Percentiles rank a stretch among this genome's conserved stretches.
Conservation (phyloP, 1,284 basidiomycete genomes). For the Chondrostereum purpureum region DNA sequence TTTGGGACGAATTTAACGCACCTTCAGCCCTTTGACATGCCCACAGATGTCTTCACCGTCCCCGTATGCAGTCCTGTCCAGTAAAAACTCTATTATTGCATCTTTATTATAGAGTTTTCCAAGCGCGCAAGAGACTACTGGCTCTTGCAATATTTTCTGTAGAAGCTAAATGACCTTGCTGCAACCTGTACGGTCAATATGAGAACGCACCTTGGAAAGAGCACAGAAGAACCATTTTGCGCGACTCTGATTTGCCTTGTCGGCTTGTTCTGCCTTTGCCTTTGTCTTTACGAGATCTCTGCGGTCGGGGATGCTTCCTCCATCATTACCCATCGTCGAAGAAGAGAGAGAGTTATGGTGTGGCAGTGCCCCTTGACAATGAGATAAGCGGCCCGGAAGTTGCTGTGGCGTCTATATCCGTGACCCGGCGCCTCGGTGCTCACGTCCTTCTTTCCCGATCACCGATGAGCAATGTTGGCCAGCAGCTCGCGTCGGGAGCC, state of each 20-base stretch:
- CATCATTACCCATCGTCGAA: constrained; percentile 72
- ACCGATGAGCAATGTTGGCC: constrained; percentile 60
- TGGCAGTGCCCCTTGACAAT: no score
- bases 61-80: constrained; percentile 73
- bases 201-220: constrained; percentile 71
- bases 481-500: constrained; percentile 56
- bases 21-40: constrained; percentile 84
- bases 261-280: constrained; percentile 76
- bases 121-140: constrained; percentile 82
- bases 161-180: background rate
- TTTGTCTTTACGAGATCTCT: constrained; percentile 72
- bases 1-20: constrained; percentile 35
- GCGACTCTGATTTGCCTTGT: constrained; percentile 79
- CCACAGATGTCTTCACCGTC: constrained; percentile 83
- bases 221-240: constrained; percentile 92
- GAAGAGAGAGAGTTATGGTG: constrained; percentile 1
- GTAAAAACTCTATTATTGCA: constrained; percentile 78
- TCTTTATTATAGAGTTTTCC: constrained; percentile 96
- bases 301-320: constrained; percentile 80
- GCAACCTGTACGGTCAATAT: background rate
- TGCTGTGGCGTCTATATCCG: no score
- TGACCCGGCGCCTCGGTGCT: background rate
- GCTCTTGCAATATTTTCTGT: constrained; percentile 77
- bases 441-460: background rate
- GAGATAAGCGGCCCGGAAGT: no score